Base-by-base conservation (phyloP, 2,329 filamentous ascomycete species). In the Rhynchosporium agropyri region DNA sequence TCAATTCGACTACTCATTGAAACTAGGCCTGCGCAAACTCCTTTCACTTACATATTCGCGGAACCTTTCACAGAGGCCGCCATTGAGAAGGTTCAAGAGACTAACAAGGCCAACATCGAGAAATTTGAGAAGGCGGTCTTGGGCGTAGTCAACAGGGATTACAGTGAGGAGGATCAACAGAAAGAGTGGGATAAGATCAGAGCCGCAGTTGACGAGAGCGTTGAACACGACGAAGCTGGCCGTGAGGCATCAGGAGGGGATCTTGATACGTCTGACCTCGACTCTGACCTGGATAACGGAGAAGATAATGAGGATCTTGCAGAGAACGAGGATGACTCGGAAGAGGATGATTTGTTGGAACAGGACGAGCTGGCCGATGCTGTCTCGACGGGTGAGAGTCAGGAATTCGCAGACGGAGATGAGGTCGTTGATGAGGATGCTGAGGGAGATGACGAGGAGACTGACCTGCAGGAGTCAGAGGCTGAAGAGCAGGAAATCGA, bases 1-100 rank as follows among this genome's bases (percentile, higher is more conserved):
- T 91, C 91, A 1, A 78, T 97, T 4, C 89, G 92, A 10, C 74
- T 97, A 43, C 88, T 93, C 74, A 89, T 97, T 63, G 92, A 97
- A 74, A 90, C 92, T 0, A 84, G 91, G 63, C 79, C 83, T 61
- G 72, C 72, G 10, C 76, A 75, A 1, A 65, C 63, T 9, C 84
- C 89, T 0, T 87, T 89, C 70, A 93, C 97, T 85, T 94, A 96
- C 73, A 86, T 98, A 59, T 96, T 97, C 73, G 93, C 89, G 13
- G 89, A 96, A 75, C 93, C 95, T 3, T 87, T 98, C 59, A 84
- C 84, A 0, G 83, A 90, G 4, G 83, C 87, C 4, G 82, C 91
- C 59, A 91, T 96, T 66, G 79, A 89, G 20, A 76, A 77, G 12
- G 90, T 95, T n/a, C 94, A 98, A 74, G 83, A 80, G 28, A 81